Base-by-base conservation (phyloP, 1,284 basidiomycete genomes). In the Cutaneotrichosporon dermatis region DNA sequence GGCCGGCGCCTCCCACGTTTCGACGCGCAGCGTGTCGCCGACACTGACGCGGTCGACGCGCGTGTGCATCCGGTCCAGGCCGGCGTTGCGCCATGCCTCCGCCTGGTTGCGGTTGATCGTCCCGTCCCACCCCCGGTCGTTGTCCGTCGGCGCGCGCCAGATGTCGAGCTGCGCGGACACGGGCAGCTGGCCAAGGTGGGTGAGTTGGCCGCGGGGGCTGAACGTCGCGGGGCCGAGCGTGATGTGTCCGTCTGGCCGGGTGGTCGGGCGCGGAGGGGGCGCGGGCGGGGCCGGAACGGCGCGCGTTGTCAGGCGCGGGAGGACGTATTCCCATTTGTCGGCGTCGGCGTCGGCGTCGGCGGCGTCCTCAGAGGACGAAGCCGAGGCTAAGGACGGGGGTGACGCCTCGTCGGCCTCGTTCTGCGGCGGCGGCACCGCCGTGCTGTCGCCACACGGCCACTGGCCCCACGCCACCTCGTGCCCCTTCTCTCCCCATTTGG, bases 71-170 rank as follows among this genome's bases (percentile, higher is more conserved):
- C 60, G 35, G 54, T 67, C 39, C 41, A 67, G 54, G 33, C 64
- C 64, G 4, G 49, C 57, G 3, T 12, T 43, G 25, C 40, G 40
- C 62, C 64, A 61, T 8, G 50, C 57, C 11, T 41, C 11, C 3
- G 40, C 25, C 11, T 40, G 37, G 37, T 16, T 25, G 9, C 25
- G 37, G 34, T 41, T 41, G 48, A 46, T 33, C 0, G 35, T 9
- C 3, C 42, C 37, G n/a, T 54, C 43, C 35, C 13, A 25, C n/a
- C 51, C 59, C 13, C 45, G 25, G 51, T 69, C 67, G 54, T 68
- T 68, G 55, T 69, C 67, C 7, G 64, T 69, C 44, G 57, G 36
- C 6, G 66, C 66, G 33, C 68, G 62, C 62, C 66, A 66, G 12
- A 69, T 37, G 54, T 67, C 62, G 6, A 63, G 52, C 6, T 45